Percentiles rank a stretch among this genome's conserved stretches.
phyloP scores from a whole-genome alignment of 2,329 filamentous ascomycete genomes.

The Madurella fahalii region DNA sequence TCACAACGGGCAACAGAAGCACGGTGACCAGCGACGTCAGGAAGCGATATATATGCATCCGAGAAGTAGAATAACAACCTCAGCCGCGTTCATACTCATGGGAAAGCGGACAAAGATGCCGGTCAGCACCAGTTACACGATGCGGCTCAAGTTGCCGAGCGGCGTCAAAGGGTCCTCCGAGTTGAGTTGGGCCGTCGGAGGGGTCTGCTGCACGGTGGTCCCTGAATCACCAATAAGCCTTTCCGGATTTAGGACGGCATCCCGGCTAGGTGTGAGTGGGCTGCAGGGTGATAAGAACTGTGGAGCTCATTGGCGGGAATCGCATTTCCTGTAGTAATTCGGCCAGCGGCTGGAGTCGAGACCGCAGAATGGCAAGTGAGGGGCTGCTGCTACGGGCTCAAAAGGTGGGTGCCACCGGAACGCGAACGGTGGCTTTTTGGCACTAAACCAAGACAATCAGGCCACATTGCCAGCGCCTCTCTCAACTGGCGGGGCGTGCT shows the following conservation, averaged over 20 bases:
- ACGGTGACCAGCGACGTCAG: too few relatives aligned
- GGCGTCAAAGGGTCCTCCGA: conserved; percentile 20
- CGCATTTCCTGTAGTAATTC: conserved; percentile 23
- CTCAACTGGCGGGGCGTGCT: conserved; percentile 24
- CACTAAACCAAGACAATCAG: conserved; percentile 12
- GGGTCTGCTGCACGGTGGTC: conserved; percentile 19
- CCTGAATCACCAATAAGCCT: conserved; percentile 21
- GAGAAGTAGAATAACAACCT: too few relatives aligned
- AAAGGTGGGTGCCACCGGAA: conserved; percentile 4
- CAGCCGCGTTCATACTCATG: too few relatives aligned
- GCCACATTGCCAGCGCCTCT: conserved; percentile 14
- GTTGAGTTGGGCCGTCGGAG: conserved; percentile 17
- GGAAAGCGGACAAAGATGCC: neutral
- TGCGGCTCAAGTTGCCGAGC: conserved; percentile 23
- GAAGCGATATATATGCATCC: too few relatives aligned
- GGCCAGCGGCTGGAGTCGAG: conserved; percentile 16
- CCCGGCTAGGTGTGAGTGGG: conserved; percentile 14
- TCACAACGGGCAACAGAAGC: neutral
- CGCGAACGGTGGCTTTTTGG: conserved; percentile 1
- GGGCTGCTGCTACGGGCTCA: conserved; percentile 14
- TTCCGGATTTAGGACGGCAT: conserved; percentile 13
- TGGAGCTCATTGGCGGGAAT: conserved; percentile 21
- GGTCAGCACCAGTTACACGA: conserved; percentile 1
- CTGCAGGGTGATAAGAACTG: conserved; percentile 25
- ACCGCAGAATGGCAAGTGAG: conserved; percentile 20